Evolutionary conservation across 2,329 filamentous ascomycete species (phyloP), one percentile per base, ranked within the genome.

Genomic region (Apiospora rasikravindrae): DNA sequence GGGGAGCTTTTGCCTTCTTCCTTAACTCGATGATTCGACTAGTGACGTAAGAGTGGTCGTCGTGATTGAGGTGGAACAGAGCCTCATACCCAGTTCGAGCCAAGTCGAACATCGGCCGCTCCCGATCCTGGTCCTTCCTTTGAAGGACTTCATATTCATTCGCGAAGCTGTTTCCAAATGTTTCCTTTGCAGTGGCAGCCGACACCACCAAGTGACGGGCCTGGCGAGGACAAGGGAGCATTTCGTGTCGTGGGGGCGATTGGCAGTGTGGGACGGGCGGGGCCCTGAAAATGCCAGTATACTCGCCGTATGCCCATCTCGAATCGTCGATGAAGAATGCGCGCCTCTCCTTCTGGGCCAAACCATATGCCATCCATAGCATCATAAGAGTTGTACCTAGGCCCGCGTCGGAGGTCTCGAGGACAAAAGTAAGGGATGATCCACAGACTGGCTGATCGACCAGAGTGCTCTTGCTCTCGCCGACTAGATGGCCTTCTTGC

Each of bases 251-350:
- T n/a, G 92, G 91, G 16, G 94, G 94, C 24, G 92, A 90, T 10
- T 88, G 86, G 80, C 94, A 97, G 33, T 84, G 81, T 1, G 92
- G 90, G 2, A 86, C 76, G 0, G 93, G 91, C 0, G 92, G 92
- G 3, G 89, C 83, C 66, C 88, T 84, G 81, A 97, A 97, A 77
- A 93, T 94, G 69, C 89, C 87, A 0, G 87, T 87, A 78, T 94
- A 97, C 69, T 87, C 86, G 13, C 94, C 94, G 77, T 96, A 96
- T 1, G 92, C 91, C 92, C 95, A 97, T 75, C 92, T 88, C 8
- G 92, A 90, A 81, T 97, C 94, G 77, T 97, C 94, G 74, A 97
- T 86, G 83, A 97, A 97, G 82, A 97, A 97, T 0, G 90, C 86
- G 33, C 94, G 87, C 19, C 89, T 89, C 79, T 97, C 93, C 73